Evolutionary conservation across 2,329 filamentous ascomycete genomes (phyloP), one percentile per base, ranked within the genome.

Genomic region (Curvularia hawaiiensis): DNA sequence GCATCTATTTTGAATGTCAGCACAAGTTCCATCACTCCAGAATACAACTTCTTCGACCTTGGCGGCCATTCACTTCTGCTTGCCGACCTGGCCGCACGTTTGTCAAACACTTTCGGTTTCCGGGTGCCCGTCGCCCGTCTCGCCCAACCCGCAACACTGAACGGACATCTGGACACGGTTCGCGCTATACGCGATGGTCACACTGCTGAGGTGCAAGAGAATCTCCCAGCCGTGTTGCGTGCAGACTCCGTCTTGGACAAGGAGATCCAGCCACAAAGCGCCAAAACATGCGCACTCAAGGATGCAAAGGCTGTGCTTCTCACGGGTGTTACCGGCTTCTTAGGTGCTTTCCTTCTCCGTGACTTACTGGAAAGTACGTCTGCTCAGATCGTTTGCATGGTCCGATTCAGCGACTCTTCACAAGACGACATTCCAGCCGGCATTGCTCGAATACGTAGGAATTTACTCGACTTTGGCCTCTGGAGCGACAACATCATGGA

Each of bases 41-140:
- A 90, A 60, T 88, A 91, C 72, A 89, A 88, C 72, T 94, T 94
- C 75, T 94, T 93, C 71, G 90, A 93, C 59, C 79, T 94, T 1
- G 90, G 90, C 35, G 90, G 90, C 0, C 90, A 94, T 74, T 92
- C 90, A 0, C 78, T 94, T 52, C 86, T 87, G 2, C 83, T 94
- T n/a, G 90, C 90, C 0, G 88, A 92, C 59, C 82, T 94, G 26
- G 86, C 90, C n/a, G 87, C 86, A 26, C 85, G 86, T 33, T 73
- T 93, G 14, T 87, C 88, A 0, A 85, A 85, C 57, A 83, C 83
- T 0, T 92, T 91, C 67, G 90, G 89, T 4, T 90, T 93, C 71
- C 84, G 87, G 0, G 84, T 94, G 1, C 88, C 90, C 2, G 82
- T 93, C 18, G 85, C 84, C 50, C 87, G 88, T 43, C 84, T 94